Evolutionary conservation across 2,329 filamentous ascomycete species (phyloP).

Genomic region (Xylariales sp.): DNA sequence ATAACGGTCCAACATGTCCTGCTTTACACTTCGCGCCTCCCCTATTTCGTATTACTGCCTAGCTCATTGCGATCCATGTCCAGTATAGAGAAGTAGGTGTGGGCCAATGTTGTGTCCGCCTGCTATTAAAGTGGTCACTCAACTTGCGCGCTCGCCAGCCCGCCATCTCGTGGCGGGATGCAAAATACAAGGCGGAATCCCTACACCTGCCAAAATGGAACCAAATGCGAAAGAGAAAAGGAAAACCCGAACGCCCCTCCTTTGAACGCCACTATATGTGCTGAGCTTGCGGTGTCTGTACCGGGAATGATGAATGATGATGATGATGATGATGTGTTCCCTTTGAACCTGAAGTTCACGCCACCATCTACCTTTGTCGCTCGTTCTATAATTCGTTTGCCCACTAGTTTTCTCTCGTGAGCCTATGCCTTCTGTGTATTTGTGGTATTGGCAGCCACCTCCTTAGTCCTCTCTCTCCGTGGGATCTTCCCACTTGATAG

Average conservation of each 20-base stretch:
- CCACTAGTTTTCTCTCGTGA: slow-evolving; percentile 26
- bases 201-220: slow-evolving; percentile 26
- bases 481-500: slow-evolving; percentile 75
- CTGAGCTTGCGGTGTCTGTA: slow-evolving; percentile 38
- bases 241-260: slow-evolving; percentile 41
- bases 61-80: not conserved
- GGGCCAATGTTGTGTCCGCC: slow-evolving; percentile 1
- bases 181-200: slow-evolving; percentile 24
- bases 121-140: slow-evolving; percentile 5
- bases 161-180: slow-evolving; percentile 17
- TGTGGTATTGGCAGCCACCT: slow-evolving; percentile 34
- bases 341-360: slow-evolving; percentile 17
- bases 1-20: slow-evolving; percentile 17
- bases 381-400: slow-evolving; percentile 39
- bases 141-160: slow-evolving; percentile 23
- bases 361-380: slow-evolving; percentile 33
- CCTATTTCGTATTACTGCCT: slow-evolving; percentile 4
- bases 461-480: slow-evolving; percentile 51
- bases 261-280: slow-evolving; percentile 44
- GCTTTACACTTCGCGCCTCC: slow-evolving; percentile 15
- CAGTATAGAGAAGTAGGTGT: slow-evolving; percentile 1
- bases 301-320: slow-evolving; percentile 38
- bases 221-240: slow-evolving; percentile 9
- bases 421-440: slow-evolving; percentile 27
- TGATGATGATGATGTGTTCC: slow-evolving; percentile 32